These are phyloP conservation scores for Fraxinus paxiana DNA, from an alignment of 305 asterid species.

Conservation along the genomic window DNA sequence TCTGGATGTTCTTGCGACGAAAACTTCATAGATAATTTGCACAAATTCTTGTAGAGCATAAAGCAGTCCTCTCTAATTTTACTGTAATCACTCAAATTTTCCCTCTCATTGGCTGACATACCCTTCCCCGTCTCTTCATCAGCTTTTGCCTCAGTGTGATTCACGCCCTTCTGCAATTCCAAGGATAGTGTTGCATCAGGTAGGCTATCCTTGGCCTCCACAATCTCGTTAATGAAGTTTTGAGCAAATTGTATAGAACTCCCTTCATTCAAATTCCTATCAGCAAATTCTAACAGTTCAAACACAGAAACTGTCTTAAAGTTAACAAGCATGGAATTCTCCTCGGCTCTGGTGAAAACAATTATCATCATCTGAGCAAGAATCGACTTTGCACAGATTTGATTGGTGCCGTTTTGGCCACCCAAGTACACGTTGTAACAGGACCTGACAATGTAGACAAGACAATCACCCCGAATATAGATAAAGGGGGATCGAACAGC, in stretches of 20 bases:
- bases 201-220: slow-evolving; percentile 62
- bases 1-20: slow-evolving; percentile 79
- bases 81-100: slow-evolving; percentile 52
- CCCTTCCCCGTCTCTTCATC: slow-evolving; percentile 33
- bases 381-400: slow-evolving; percentile 95
- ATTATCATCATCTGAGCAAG: slow-evolving; percentile 94
- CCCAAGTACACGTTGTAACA: slow-evolving; percentile 93
- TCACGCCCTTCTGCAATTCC: slow-evolving; percentile 37
- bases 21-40: slow-evolving; percentile 94
- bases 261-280: slow-evolving; percentile 88
- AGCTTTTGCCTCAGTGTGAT: slow-evolving; percentile 22
- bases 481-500: slow-evolving; percentile 76
- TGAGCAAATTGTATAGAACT: slow-evolving; percentile 79
- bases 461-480: slow-evolving; percentile 66
- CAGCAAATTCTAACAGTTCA: slow-evolving; percentile 82
- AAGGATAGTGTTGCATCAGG: slow-evolving; percentile 33
- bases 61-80: slow-evolving; percentile 89
- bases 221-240: slow-evolving; percentile 66
- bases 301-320: slow-evolving; percentile 65
- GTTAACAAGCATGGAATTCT: slow-evolving; percentile 50
- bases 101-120: slow-evolving; percentile 30
- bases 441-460: slow-evolving; percentile 76
- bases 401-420: slow-evolving; percentile 91
- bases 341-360: slow-evolving; percentile 79
- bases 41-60: slow-evolving; percentile 79